Percentiles rank a stretch among this genome's conserved stretches.
phyloP scores from a whole-genome alignment of 108 stramenopile species.

The Pseudonitzschia delicatissima region DNA sequence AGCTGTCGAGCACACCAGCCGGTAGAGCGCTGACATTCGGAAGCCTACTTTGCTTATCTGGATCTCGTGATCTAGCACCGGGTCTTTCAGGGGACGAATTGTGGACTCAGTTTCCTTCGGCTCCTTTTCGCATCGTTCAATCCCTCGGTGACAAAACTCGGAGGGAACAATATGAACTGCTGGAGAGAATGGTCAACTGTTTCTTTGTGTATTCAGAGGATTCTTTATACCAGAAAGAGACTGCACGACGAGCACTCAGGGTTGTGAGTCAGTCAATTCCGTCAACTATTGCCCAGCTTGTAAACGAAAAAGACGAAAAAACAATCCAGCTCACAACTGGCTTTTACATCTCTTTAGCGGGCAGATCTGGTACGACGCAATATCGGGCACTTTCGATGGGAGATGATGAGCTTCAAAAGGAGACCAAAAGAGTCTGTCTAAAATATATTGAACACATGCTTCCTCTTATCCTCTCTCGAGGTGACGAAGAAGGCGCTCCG shows the following conservation, averaged over 20 bases:
- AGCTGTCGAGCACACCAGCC: neutral
- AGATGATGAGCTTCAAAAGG: constrained; percentile 39
- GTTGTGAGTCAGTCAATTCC: constrained; percentile 22
- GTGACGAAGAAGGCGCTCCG: constrained; percentile 10
- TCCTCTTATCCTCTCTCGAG: constrained; percentile 41
- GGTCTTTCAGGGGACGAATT: constrained; percentile 1
- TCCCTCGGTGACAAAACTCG: constrained; percentile 1
- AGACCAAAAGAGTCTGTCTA: constrained; percentile 48
- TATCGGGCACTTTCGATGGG: constrained; percentile 1
- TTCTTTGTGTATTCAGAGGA: neutral
- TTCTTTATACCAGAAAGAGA: neutral
- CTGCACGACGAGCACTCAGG: neutral
- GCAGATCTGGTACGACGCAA: constrained; percentile 10
- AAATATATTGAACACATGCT: constrained; percentile 54
- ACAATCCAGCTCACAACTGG: constrained; percentile 25
- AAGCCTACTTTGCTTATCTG: constrained; percentile 12
- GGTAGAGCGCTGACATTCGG: constrained; percentile 25
- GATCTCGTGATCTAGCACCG: neutral
- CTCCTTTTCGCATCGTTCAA: constrained; percentile 16
- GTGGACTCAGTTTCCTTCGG: constrained; percentile 8
- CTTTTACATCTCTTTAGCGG: constrained; percentile 34
- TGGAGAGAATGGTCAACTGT: constrained; percentile 9
- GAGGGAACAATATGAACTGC: constrained; percentile 13
- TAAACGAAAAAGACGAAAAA: constrained; percentile 39
- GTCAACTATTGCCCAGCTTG: constrained; percentile 27